Conservation (phyloP, 2,329 filamentous ascomycete species). For the Capronia coronata region DNA sequence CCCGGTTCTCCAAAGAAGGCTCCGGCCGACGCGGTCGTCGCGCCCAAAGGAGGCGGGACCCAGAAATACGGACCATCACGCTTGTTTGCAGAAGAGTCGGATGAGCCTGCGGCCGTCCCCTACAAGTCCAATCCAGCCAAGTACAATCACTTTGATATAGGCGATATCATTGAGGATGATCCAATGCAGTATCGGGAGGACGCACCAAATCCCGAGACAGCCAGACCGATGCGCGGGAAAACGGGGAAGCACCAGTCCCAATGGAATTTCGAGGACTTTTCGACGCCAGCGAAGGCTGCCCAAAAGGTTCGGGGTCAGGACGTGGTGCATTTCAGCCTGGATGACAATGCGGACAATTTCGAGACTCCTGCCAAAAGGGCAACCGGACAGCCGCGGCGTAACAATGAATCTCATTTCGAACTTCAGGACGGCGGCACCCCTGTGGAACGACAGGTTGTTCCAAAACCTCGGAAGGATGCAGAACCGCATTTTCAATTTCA, state of each 20-base stretch:
- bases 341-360: slow-evolving; percentile 54
- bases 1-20: slow-evolving; percentile 29
- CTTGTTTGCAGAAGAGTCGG: slow-evolving; percentile 48
- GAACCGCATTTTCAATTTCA: slow-evolving; percentile 77
- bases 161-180: slow-evolving; percentile 37
- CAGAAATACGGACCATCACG: slow-evolving; percentile 47
- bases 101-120: slow-evolving; percentile 44
- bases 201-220: slow-evolving; percentile 28
- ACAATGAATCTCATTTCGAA: slow-evolving; percentile 77
- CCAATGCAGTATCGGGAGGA: slow-evolving; percentile 24
- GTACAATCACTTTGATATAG: slow-evolving; percentile 80
- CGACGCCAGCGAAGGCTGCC: slow-evolving; percentile 69
- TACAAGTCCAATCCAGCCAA: slow-evolving; percentile 67
- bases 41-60: slow-evolving; percentile 45
- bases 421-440: slow-evolving; percentile 59
- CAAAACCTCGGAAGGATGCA: slow-evolving; percentile 64
- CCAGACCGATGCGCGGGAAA: slow-evolving; percentile 21
- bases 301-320: slow-evolving; percentile 61
- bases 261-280: slow-evolving; percentile 86
- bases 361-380: slow-evolving; percentile 31
- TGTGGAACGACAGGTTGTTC: slow-evolving; percentile 31
- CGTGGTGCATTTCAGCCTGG: slow-evolving; percentile 69
- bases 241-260: slow-evolving; percentile 53
- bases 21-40: slow-evolving; percentile 30
- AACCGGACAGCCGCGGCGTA: slow-evolving; percentile 58